Percentiles rank a stretch among this genome's conserved stretches.
Evolutionary conservation across 345 rosid species (phyloP).

Genomic region (Brassica nigra): DNA sequence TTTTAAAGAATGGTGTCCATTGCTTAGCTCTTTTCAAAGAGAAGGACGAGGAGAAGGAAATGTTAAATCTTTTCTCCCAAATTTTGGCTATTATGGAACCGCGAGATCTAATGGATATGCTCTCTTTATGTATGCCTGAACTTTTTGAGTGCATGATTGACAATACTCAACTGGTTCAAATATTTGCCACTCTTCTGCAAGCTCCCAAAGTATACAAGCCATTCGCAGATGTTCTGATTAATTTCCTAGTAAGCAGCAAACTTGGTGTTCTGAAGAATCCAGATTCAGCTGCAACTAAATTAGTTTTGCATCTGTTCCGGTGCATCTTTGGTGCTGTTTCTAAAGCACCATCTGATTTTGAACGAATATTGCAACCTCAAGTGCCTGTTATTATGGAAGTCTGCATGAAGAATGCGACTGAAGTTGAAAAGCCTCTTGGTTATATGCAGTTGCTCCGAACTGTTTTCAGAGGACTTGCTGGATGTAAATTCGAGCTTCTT

Average conservation of each 20-base stretch:
- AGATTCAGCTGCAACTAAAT: conserved; percentile 78
- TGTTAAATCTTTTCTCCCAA: conserved; percentile 83
- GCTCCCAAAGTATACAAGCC: conserved; percentile 79
- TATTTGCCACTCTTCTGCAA: conserved; percentile 83
- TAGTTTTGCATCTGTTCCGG: conserved; percentile 87
- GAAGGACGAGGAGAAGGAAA: conserved; percentile 95
- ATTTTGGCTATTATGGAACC: conserved; percentile 95
- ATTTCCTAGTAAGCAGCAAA: conserved; percentile 82
- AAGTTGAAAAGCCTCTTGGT: conserved; percentile 90
- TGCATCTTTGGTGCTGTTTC: conserved; percentile 88
- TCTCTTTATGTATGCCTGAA: conserved; percentile 92
- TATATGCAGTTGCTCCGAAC: conserved; percentile 90
- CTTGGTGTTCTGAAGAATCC: conserved; percentile 84
- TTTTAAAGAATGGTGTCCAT: conserved; percentile 87
- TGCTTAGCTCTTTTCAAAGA: conserved; percentile 96
- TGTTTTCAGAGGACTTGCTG: conserved; percentile 90
- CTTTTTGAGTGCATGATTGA: conserved; percentile 94
- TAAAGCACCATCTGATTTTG: conserved; percentile 90
- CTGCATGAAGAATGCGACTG: conserved; percentile 92
- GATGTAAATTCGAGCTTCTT: conserved; percentile 89
- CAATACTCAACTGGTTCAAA: conserved; percentile 82
- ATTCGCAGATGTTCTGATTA: conserved; percentile 85
- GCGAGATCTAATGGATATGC: conserved; percentile 98
- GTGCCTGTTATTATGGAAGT: conserved; percentile 91
- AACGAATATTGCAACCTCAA: conserved; percentile 93